Evolutionary conservation across 805 yeast genomes (phyloP).

Genomic region (Tetrapisispora pingtungensis): DNA sequence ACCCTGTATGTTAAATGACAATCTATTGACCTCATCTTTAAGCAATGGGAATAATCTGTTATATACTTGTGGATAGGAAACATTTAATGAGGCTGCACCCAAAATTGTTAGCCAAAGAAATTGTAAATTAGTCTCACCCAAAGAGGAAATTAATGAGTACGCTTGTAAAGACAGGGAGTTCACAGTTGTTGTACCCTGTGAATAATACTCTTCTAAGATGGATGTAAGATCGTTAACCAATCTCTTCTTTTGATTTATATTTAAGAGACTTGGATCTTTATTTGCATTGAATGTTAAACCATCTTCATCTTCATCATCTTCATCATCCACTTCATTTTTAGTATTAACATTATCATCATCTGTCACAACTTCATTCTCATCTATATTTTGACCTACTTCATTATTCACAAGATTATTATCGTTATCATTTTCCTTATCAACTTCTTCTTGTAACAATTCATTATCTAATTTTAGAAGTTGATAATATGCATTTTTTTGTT

Average conservation of each 20-base stretch:
- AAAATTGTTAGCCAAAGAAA: slow-evolving; percentile 80
- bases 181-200: slow-evolving; percentile 68
- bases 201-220: slow-evolving; percentile 63
- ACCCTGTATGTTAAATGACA: slow-evolving; percentile 35
- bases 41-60: slow-evolving; percentile 60
- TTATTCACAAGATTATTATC: slow-evolving; percentile 28
- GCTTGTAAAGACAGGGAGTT: slow-evolving; percentile 71
- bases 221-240: slow-evolving; percentile 41
- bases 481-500: slow-evolving; percentile 55
- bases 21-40: slow-evolving; percentile 72
- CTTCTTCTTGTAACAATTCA: slow-evolving; percentile 30
- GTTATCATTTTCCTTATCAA: slow-evolving; percentile 30
- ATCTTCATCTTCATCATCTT: slow-evolving; percentile 9
- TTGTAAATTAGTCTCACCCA: slow-evolving; percentile 67
- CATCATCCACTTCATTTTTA: slow-evolving; percentile 23
- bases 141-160: slow-evolving; percentile 66
- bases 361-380: slow-evolving; percentile 19
- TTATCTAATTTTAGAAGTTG: slow-evolving; percentile 36
- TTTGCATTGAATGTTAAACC: slow-evolving; percentile 13
- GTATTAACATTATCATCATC: slow-evolving; percentile 23
- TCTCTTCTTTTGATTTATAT: slow-evolving; percentile 33
- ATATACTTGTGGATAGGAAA: slow-evolving; percentile 65
- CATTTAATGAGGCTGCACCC: slow-evolving; percentile 77
- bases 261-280: slow-evolving; percentile 11
- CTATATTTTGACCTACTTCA: background rate